phyloP scores from a whole-genome alignment of 495 filamentous ascomycete genomes.

The Melanomma pulvis-pyrius region DNA sequence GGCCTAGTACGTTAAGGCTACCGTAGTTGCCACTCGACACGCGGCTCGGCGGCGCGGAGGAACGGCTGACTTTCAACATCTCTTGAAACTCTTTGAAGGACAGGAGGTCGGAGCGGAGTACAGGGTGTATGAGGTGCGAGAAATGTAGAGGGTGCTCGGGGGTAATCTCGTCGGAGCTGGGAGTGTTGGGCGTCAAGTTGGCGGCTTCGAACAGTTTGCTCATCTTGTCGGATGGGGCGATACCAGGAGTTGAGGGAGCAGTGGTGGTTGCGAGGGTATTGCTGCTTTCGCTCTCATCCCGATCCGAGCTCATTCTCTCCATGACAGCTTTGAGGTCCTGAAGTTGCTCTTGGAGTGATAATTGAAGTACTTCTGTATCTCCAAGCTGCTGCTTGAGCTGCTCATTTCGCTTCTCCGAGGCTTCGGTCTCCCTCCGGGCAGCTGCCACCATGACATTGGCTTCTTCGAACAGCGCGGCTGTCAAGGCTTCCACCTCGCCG shows the following conservation, averaged over 20 bases:
- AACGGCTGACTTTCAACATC: conserved; percentile 59
- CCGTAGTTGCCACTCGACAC: conserved; percentile 70
- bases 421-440: conserved; percentile 70
- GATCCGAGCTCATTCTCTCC: conserved; percentile 78
- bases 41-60: conserved; percentile 58
- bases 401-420: conserved; percentile 70
- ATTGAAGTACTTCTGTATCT: conserved; percentile 83
- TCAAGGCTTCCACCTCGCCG: conserved; percentile 83
- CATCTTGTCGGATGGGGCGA: conserved; percentile 46
- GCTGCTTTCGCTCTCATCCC: conserved; percentile 66
- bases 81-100: conserved; percentile 85
- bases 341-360: conserved; percentile 90
- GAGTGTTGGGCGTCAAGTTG: conserved; percentile 51
- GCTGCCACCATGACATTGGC: conserved; percentile 96
- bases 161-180: conserved; percentile 59
- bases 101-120: conserved; percentile 78
- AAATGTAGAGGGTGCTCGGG: conserved; percentile 86
- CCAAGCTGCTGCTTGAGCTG: conserved; percentile 76
- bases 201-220: conserved; percentile 50
- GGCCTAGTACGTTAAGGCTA: conserved; percentile 63
- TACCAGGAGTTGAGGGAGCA: conserved; percentile 69
- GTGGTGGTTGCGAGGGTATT: conserved; percentile 63
- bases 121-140: conserved; percentile 75
- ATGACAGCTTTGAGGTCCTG: conserved; percentile 87
- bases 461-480: conserved; percentile 89